A percentile compares a stretch with the other conserved stretches of the same genome.
These are phyloP conservation scores for Candida bentonensis DNA, from an alignment of 805 yeast genomes.

Conservation along the genomic window DNA sequence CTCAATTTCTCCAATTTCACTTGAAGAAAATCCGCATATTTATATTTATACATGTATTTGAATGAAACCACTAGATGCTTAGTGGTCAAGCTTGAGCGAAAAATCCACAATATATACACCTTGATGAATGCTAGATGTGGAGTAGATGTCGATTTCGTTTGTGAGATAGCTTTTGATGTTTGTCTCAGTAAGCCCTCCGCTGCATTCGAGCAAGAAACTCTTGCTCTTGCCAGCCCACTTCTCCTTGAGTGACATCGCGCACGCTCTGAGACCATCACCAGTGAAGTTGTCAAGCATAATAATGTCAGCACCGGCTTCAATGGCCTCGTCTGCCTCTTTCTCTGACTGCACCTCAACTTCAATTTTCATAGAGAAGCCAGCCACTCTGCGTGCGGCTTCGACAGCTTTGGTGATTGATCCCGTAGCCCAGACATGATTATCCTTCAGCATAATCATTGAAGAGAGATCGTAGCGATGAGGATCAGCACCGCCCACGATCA, in stretches of 20 bases:
- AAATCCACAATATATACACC: conserved; percentile 77
- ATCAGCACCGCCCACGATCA: conserved; percentile 92
- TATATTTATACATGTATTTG: background rate
- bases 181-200: conserved; percentile 71
- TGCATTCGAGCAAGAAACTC: conserved; percentile 66
- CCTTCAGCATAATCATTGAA: conserved; percentile 92
- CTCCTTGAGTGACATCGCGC: conserved; percentile 47
- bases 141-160: conserved; percentile 74
- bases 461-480: conserved; percentile 84
- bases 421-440: conserved; percentile 84
- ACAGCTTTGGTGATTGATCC: conserved; percentile 88
- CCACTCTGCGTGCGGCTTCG: conserved; percentile 54
- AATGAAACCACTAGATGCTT: background rate
- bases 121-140: conserved; percentile 85
- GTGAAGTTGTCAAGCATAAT: conserved; percentile 86
- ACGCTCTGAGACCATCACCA: conserved; percentile 47
- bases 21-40: background rate
- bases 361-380: conserved; percentile 80
- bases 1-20: conserved; percentile 14
- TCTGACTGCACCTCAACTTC: conserved; percentile 87
- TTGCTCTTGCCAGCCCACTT: conserved; percentile 35
- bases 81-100: conserved; percentile 56
- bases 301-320: conserved; percentile 88
- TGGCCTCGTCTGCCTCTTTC: conserved; percentile 82
- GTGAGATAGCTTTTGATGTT: conserved; percentile 56